These are phyloP conservation scores for Perkinsus olseni DNA, from an alignment of 169 alveolate genomes.

Conservation along the genomic window DNA sequence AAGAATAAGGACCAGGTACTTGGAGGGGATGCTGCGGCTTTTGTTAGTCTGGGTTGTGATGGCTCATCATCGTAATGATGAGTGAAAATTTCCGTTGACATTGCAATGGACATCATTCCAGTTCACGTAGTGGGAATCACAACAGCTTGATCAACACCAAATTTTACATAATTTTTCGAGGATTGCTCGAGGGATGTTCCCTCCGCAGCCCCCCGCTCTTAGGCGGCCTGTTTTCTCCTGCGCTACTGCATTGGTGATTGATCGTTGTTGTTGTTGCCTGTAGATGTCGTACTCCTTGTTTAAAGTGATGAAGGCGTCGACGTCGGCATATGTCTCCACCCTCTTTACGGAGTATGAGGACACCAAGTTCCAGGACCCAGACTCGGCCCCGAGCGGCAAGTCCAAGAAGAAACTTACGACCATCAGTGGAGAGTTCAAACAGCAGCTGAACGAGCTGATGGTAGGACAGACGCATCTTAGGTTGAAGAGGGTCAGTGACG, in stretches of 20 bases:
- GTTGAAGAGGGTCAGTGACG: background rate
- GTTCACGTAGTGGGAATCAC: too few species aligned
- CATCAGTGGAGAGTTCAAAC: conserved; percentile 77
- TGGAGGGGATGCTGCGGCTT: conserved; percentile 35
- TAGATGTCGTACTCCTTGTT: conserved; percentile 11
- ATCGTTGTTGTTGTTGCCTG: background rate
- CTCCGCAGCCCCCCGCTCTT: too few species aligned
- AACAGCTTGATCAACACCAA: too few species aligned
- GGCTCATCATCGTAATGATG: too few species aligned
- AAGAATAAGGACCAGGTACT: conserved; percentile 90
- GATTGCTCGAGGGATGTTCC: too few species aligned
- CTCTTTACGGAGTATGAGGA: conserved; percentile 16
- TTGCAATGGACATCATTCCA: too few species aligned
- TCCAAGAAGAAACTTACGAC: conserved; percentile 35
- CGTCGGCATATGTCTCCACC: conserved; percentile 25
- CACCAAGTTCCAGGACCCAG: conserved; percentile 21
- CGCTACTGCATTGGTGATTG: background rate
- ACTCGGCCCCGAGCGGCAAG: background rate
- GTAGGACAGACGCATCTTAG: background rate
- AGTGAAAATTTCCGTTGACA: too few species aligned
- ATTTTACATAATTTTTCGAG: too few species aligned
- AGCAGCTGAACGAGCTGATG: conserved; percentile 79
- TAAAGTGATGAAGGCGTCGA: conserved; percentile 13
- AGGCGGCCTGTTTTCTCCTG: too few species aligned
- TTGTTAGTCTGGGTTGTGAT: too few species aligned